Conservation (phyloP, 2,329 filamentous ascomycete genomes). For the Apiospora marii region DNA sequence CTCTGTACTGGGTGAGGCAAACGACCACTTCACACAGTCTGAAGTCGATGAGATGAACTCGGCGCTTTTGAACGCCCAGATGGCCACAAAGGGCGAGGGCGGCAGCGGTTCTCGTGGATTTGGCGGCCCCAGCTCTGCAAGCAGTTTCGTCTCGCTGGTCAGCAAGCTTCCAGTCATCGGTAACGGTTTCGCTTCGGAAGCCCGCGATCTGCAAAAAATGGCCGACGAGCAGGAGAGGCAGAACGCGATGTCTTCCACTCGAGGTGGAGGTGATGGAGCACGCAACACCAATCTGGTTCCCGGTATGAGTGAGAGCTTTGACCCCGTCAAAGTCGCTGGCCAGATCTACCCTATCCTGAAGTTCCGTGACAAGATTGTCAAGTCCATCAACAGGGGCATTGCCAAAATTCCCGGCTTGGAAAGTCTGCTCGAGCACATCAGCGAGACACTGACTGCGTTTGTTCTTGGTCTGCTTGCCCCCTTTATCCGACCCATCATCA, state of each 20-base stretch:
- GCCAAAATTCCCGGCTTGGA: slow-evolving; percentile 93
- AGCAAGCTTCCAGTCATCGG: slow-evolving; percentile 77
- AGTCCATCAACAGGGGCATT: slow-evolving; percentile 83
- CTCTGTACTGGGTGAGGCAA: slow-evolving; percentile 79
- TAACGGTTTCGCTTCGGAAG: slow-evolving; percentile 71
- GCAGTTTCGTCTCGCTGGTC: slow-evolving; percentile 76
- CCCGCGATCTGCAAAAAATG: slow-evolving; percentile 68
- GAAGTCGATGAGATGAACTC: slow-evolving; percentile 83
- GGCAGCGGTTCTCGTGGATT: slow-evolving; percentile 50
- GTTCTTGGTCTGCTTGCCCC: slow-evolving; percentile 90
- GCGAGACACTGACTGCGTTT: slow-evolving; percentile 90
- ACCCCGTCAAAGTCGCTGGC: slow-evolving; percentile 76
- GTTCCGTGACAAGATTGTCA: slow-evolving; percentile 94
- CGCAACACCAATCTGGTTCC: slow-evolving; percentile 68
- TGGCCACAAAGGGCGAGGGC: slow-evolving; percentile 47
- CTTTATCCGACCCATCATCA: slow-evolving; percentile 91
- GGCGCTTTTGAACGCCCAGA: slow-evolving; percentile 74
- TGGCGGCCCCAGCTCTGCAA: slow-evolving; percentile 49
- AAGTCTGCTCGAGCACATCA: slow-evolving; percentile 89
- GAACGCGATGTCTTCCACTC: slow-evolving; percentile 46
- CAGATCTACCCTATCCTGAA: slow-evolving; percentile 95
- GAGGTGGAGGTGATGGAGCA: slow-evolving; percentile 36
- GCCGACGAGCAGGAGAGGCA: slow-evolving; percentile 67
- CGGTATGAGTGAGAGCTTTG: slow-evolving; percentile 78
- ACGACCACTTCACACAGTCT: slow-evolving; percentile 84